Evolutionary conservation across 257 asterid species (phyloP), one percentile per base, ranked within the genome.

Genomic region (Oldenlandia corymbosa): DNA sequence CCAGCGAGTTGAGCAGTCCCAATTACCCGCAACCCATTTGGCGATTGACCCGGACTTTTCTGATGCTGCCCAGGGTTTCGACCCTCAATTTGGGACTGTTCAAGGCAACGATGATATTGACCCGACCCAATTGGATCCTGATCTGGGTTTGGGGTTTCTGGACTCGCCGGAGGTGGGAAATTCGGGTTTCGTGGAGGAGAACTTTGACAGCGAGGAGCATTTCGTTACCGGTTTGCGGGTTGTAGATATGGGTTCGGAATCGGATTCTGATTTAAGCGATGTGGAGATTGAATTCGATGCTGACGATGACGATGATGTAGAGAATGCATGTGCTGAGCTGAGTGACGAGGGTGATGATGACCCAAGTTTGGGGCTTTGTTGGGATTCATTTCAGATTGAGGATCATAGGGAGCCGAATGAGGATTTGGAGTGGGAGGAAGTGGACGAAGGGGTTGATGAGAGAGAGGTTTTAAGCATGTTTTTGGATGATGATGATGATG

Each of bases 381-480:
- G 79, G 78, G 78, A 72, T 61, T 78, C 83, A 1, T 71, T 78
- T 60, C 77, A 67, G 20, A 58, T 70, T 66, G 79, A 78, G 43
- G 77, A 76, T 68, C 67, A 51, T 34, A 60, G 69, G 68, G 76
- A 68, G 34, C 62, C 28, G 18, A 57, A 49, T 61, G 74, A 68
- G 54, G 83, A 72, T 55, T 61, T 68, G 43, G 83, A 78, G 67
- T 75, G 83, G 83, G 83, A 75, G 57, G 80, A 78, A 68, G 66
- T 78, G 9, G 76, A 72, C 16, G 78, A 46, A 1, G 50, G 66
- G 20, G 66, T 68, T 14, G 80, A 78, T 51, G 83, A 75, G 45
- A 68, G 73, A 47, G 80, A 78, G 59, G 73, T 62, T 36, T 53
- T 72, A 50, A 71, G 64, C 74, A 56, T 68, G 73, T 74, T 71